Conservation (phyloP, 208 protist genomes). For the Leishmania amazonensis region DNA sequence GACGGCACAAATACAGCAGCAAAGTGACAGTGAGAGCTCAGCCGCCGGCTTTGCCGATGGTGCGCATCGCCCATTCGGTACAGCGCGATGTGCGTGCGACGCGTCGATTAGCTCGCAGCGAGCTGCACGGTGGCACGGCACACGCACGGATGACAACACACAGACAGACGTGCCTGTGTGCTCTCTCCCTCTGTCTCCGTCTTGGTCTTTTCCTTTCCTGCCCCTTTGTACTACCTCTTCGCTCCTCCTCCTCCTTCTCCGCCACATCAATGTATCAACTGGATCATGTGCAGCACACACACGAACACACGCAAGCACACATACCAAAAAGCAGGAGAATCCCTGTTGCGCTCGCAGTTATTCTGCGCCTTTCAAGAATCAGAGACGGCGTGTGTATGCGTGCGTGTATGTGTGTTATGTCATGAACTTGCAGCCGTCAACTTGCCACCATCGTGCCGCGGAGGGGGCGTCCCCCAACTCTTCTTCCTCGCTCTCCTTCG, state of each 20-base stretch:
- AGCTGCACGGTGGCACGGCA: neutral
- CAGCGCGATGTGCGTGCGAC: too few species aligned
- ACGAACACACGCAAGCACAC: slow-evolving; percentile 8
- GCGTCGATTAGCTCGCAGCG: too few species aligned
- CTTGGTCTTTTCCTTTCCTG: neutral
- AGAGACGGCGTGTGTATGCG: neutral
- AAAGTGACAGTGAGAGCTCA: too few species aligned
- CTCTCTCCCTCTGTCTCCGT: neutral
- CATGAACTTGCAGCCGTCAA: neutral
- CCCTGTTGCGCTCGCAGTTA: neutral
- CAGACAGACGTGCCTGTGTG: neutral
- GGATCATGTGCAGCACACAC: neutral
- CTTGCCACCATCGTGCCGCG: neutral
- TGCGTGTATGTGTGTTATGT: neutral
- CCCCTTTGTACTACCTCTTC: neutral
- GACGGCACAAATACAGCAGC: too few species aligned
- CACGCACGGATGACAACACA: neutral
- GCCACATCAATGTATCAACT: neutral
- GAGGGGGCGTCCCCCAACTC: neutral
- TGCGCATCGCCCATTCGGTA: too few species aligned
- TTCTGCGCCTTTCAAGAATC: neutral
- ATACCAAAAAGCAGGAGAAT: neutral
- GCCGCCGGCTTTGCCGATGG: too few species aligned
- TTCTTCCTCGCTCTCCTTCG: neutral
- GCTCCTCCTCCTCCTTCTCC: neutral